Conservation (phyloP, 139 green algal genomes). For the Chlorella sp. region DNA sequence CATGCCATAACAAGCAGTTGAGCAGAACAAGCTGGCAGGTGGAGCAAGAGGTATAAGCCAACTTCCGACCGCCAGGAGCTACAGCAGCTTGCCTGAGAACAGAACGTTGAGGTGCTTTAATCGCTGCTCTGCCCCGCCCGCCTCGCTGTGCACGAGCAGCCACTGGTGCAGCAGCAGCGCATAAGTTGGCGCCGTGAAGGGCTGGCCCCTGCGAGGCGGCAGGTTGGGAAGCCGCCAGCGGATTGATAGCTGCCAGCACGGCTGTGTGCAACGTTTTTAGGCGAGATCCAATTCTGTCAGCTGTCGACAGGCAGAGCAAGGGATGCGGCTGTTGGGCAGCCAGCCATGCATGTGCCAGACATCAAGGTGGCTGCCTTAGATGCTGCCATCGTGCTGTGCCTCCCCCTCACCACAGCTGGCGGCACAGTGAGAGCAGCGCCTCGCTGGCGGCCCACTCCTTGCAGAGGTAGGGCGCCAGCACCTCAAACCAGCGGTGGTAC, state of each 20-base stretch:
- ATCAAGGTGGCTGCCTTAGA: no score
- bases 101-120: constrained; percentile 85
- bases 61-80: background rate
- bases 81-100: constrained; percentile 60
- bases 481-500: constrained; percentile 63
- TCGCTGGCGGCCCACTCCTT: constrained; percentile 52
- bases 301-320: no score
- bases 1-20: background rate
- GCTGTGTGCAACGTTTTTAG: no score
- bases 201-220: constrained; percentile 54
- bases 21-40: background rate
- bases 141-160: constrained; percentile 68
- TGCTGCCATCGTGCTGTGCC: no score
- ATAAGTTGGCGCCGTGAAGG: constrained; percentile 76
- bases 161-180: constrained; percentile 84
- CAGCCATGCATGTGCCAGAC: no score
- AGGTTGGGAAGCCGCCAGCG: no score
- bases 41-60: no score
- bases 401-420: constrained; percentile 61
- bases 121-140: constrained; percentile 66
- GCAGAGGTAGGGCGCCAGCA: constrained; percentile 78
- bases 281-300: no score
- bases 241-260: no score
- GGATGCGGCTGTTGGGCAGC: no score
- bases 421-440: constrained; percentile 72